Evolutionary conservation across 2,329 filamentous ascomycete species (phyloP).

Genomic region (Zymoseptoria brevis): DNA sequence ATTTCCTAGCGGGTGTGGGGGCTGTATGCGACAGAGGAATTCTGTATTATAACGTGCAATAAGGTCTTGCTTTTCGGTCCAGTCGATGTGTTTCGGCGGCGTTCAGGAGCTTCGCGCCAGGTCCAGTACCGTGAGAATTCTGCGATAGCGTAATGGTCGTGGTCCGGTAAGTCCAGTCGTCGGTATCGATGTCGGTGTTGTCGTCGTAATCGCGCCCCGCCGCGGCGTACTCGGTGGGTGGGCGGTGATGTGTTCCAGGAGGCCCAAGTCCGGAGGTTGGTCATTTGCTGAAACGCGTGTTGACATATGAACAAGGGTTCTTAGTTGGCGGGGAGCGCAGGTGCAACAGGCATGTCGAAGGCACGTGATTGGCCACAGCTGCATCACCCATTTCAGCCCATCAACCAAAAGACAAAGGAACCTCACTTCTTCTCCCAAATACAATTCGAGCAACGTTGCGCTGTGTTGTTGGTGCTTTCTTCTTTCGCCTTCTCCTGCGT

Average conservation of each 20-base stretch:
- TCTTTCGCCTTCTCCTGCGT: background rate
- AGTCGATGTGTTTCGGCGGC: background rate
- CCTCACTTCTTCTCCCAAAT: background rate
- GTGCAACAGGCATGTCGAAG: too few species aligned
- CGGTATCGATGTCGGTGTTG: background rate
- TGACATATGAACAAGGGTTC: background rate
- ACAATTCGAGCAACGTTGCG: background rate
- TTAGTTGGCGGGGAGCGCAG: background rate
- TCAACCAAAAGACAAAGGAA: background rate
- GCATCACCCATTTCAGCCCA: too few species aligned
- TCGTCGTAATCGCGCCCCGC: background rate
- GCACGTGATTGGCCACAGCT: background rate
- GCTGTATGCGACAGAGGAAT: background rate
- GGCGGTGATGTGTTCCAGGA: background rate
- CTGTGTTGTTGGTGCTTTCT: background rate
- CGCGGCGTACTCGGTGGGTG: background rate
- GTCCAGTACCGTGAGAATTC: background rate
- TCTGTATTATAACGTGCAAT: background rate
- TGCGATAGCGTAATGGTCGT: background rate
- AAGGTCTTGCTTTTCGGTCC: background rate
- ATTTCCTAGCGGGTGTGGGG: slow-evolving; percentile 11
- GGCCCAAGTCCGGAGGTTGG: background rate
- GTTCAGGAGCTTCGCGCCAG: background rate
- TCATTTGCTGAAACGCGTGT: background rate
- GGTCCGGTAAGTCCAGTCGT: background rate